These are phyloP conservation scores for Phyllosticta citribraziliensis DNA, from an alignment of 2,329 filamentous ascomycete species.

Conservation along the genomic window DNA sequence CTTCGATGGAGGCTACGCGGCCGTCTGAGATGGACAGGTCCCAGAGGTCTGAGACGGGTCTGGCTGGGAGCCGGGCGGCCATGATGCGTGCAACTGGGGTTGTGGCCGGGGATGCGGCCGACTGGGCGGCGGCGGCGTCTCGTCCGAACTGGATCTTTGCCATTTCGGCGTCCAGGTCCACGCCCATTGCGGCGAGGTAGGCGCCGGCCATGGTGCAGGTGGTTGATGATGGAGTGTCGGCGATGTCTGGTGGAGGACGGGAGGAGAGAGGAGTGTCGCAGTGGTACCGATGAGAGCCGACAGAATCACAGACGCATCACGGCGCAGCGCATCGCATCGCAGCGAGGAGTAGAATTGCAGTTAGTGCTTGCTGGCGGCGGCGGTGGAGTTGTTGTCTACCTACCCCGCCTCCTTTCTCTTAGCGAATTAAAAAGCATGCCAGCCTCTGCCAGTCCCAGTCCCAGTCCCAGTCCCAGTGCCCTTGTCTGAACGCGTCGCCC, in stretches of 20 bases:
- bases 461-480: background rate
- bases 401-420: constrained; percentile 2
- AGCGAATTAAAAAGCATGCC: constrained; percentile 9
- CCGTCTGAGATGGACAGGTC: constrained; percentile 27
- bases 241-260: background rate
- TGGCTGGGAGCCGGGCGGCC: constrained; percentile 25
- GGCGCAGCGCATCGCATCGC: background rate
- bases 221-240: background rate
- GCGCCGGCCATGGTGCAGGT: constrained; percentile 8
- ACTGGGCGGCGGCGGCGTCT: background rate
- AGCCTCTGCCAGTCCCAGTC: background rate
- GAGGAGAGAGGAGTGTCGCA: background rate
- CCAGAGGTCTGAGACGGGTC: constrained; percentile 24
- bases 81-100: constrained; percentile 19
- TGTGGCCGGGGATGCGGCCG: background rate
- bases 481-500: constrained; percentile 7
- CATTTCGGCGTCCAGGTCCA: constrained; percentile 25
- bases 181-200: constrained; percentile 14
- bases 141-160: constrained; percentile 18
- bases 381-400: background rate
- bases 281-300: background rate
- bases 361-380: background rate
- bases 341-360: background rate
- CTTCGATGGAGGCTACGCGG: constrained; percentile 22
- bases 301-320: background rate